Base-by-base conservation (phyloP, 768 basidiomycete genomes). In the Termitomyces heimii region DNA sequence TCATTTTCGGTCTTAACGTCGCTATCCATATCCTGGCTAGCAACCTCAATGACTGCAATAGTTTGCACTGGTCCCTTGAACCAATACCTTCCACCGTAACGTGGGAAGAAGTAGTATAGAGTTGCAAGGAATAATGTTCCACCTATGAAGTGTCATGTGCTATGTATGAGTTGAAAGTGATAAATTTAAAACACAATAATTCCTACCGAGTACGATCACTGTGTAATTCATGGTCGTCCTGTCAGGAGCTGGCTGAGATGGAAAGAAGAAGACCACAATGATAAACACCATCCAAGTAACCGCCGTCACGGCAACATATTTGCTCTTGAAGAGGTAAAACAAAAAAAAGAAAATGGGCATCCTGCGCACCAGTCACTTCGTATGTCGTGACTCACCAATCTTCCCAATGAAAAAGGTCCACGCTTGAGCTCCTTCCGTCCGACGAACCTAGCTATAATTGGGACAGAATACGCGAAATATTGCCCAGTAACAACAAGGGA, bases 71-170 rank as follows among this genome's bases (percentile, higher is more conserved):
- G 88, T 0, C 87, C 88, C 5, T 71, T 80, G 66, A 89, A 89
- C 88, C 88, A 89, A 60, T 86, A 71, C 7, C 77, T 74, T 5
- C 88, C 89, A 13, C 89, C 88, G 55, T 88, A 88, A 28, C 73
- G 71, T 0, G 86, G 86, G 66, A 86, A 77, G 71, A 83, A 90
- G 66, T 84, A 91, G 75, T 83, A 91, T 1, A 74, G 58, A 12
- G 85, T 63, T 1, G 85, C 80, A 22, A 89, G 74, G 3, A 75
- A 42, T 54, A 88, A 69, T 2, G 83, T 76, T 2, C 83, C 85
- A 0, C 82, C 61, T 63, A 37, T 37, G 18, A 20, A 35, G n/a
- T n/a, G n/a, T n/a, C n/a, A n/a, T n/a, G n/a, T n/a, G n/a, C n/a
- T 42, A 18, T 40, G n/a, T 8, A 9, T 51, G 14, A 37, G 47